A percentile compares a stretch with the other conserved stretches of the same genome.
Evolutionary conservation across 164 flowering plant species (phyloP).

Genomic region (Vitis cinerea): DNA sequence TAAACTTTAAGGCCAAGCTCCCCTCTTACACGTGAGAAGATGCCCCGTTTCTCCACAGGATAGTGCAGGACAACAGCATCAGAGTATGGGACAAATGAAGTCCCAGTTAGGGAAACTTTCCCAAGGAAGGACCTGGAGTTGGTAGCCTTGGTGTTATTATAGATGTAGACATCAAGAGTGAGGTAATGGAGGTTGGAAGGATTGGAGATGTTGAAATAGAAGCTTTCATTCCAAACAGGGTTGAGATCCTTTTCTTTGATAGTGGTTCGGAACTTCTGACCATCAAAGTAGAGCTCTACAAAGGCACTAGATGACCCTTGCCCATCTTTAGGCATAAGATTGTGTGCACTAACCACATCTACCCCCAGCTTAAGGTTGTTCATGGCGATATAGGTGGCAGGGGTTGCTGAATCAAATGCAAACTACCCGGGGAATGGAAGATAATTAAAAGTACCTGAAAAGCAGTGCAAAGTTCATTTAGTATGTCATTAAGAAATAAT

Average conservation of each 20-base stretch:
- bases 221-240: constrained; percentile 92
- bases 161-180: constrained; percentile 63
- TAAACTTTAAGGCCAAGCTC: constrained; percentile 86
- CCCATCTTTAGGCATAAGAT: constrained; percentile 89
- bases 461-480: neutral
- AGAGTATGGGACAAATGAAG: constrained; percentile 74
- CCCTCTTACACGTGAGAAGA: constrained; percentile 76
- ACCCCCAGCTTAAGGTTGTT: constrained; percentile 82
- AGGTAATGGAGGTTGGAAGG: constrained; percentile 60
- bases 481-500: no score
- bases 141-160: constrained; percentile 41
- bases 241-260: constrained; percentile 83
- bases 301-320: constrained; percentile 73
- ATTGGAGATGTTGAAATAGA: constrained; percentile 82
- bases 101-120: constrained; percentile 63
- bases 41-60: constrained; percentile 73
- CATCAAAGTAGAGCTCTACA: constrained; percentile 82
- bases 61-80: constrained; percentile 84
- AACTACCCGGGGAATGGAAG: constrained; percentile 7
- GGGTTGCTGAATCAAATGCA: constrained; percentile 10
- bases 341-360: constrained; percentile 77
- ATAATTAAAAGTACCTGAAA: constrained; percentile 13
- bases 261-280: constrained; percentile 73
- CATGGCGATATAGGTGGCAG: constrained; percentile 29
- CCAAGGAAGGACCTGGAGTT: constrained; percentile 76